phyloP scores from a whole-genome alignment of 345 rosid species.

The Eucalyptus pauciflora region DNA sequence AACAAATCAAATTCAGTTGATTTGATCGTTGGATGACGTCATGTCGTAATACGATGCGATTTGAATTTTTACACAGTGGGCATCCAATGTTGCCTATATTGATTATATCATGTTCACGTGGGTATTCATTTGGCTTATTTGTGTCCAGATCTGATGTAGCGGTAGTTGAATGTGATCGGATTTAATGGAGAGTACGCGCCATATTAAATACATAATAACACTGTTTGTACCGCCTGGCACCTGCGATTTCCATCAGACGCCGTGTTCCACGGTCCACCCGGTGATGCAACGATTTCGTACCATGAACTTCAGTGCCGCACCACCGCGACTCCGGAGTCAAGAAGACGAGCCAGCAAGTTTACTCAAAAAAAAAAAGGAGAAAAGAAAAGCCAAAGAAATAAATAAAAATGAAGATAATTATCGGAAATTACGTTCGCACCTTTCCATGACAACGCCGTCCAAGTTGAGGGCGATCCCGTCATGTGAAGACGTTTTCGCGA shows the following conservation, averaged over 20 bases:
- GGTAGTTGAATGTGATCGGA: neutral
- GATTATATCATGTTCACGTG: neutral
- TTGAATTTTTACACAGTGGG: neutral
- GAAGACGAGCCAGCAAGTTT: neutral
- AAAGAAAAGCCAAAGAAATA: neutral
- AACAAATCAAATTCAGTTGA: neutral
- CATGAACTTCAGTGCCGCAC: neutral
- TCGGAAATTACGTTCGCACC: neutral
- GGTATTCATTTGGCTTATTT: neutral
- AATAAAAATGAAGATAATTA: neutral
- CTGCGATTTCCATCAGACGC: neutral
- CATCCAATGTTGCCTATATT: neutral
- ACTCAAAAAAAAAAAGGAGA: neutral
- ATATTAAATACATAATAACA: neutral
- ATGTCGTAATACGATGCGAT: fast-evolving
- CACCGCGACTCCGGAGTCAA: neutral
- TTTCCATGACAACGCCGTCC: neutral
- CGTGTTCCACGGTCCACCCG: neutral
- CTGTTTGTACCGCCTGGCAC: neutral
- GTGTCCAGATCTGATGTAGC: neutral
- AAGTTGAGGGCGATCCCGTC: neutral
- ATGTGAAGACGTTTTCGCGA: neutral
- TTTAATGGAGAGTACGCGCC: neutral
- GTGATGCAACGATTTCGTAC: neutral
- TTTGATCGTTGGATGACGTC: fast-evolving